phyloP scores from a whole-genome alignment of 169 alveolate species.

The Plasmodium vinckei region DNA sequence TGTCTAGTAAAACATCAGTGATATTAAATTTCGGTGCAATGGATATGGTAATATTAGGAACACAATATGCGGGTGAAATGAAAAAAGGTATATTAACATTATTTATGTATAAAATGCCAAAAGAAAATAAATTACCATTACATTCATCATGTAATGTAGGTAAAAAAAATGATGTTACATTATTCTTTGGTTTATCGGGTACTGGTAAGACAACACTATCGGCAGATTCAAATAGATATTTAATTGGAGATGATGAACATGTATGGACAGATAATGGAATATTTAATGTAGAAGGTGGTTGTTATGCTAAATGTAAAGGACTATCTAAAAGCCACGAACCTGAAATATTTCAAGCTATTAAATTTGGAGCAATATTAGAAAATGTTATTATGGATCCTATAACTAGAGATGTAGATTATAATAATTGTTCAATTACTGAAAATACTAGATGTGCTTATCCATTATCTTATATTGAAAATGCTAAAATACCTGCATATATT shows the following conservation, averaged over 20 bases:
- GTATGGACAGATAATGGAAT: slow-evolving; percentile 97
- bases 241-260: slow-evolving; percentile 98
- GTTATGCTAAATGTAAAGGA: slow-evolving; percentile 96
- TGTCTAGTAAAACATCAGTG: slow-evolving; percentile 93
- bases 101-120: slow-evolving; percentile 94
- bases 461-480: slow-evolving; percentile 92
- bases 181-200: slow-evolving; percentile 97
- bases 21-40: slow-evolving; percentile 90
- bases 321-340: slow-evolving; percentile 94
- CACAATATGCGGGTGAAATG: slow-evolving; percentile 99
- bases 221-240: slow-evolving; percentile 94
- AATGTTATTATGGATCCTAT: slow-evolving; percentile 91
- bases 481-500: slow-evolving; percentile 93
- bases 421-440: slow-evolving; percentile 92
- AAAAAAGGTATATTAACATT: slow-evolving; percentile 95
- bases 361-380: slow-evolving; percentile 93
- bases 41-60: slow-evolving; percentile 95
- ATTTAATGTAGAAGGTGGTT: slow-evolving; percentile 98
- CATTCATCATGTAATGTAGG: slow-evolving; percentile 98
- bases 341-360: slow-evolving; percentile 94
- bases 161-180: slow-evolving; percentile 92
- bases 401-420: slow-evolving; percentile 92
- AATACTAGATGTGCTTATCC: slow-evolving; percentile 96
- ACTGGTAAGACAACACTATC: slow-evolving; percentile 98
- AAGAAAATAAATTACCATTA: slow-evolving; percentile 93